Conservation (phyloP, 164 flowering plant genomes). For the Dillenia suffruticosa region DNA sequence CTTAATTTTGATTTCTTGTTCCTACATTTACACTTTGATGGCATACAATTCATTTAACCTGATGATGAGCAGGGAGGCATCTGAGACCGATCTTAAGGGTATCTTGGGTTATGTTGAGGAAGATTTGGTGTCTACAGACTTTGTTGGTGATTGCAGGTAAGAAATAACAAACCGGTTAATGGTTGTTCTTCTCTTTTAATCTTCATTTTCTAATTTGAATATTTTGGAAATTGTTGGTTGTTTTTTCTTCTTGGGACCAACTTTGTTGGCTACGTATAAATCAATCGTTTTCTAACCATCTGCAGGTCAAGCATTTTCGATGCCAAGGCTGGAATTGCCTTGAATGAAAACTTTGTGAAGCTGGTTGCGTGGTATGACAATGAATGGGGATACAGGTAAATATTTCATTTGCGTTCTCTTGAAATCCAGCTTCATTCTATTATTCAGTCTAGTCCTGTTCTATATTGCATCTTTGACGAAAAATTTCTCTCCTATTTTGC, state of each 20-base stretch:
- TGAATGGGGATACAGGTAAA: conserved; percentile 91
- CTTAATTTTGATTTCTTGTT: background rate
- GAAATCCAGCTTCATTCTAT: too few species aligned
- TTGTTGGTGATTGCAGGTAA: conserved; percentile 84
- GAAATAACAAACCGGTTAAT: background rate
- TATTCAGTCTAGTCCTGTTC: background rate
- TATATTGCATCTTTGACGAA: background rate
- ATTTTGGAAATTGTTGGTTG: background rate
- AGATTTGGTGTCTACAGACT: conserved; percentile 89
- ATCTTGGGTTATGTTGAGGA: conserved; percentile 90
- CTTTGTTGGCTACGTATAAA: background rate
- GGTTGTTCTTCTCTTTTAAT: background rate
- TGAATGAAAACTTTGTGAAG: conserved; percentile 70
- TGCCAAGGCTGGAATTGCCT: conserved; percentile 96
- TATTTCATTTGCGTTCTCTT: background rate
- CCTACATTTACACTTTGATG: background rate
- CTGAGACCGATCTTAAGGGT: conserved; percentile 82
- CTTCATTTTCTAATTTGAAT: background rate
- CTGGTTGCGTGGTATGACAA: conserved; percentile 95
- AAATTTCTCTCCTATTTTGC: conserved; percentile 14
- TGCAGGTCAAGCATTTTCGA: conserved; percentile 92
- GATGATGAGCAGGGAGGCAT: conserved; percentile 51
- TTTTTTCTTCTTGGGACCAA: background rate
- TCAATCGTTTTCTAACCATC: too few species aligned
- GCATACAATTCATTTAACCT: background rate